phyloP scores from a whole-genome alignment of 148 eudicot species.

The Fagopyrum esculentum region DNA sequence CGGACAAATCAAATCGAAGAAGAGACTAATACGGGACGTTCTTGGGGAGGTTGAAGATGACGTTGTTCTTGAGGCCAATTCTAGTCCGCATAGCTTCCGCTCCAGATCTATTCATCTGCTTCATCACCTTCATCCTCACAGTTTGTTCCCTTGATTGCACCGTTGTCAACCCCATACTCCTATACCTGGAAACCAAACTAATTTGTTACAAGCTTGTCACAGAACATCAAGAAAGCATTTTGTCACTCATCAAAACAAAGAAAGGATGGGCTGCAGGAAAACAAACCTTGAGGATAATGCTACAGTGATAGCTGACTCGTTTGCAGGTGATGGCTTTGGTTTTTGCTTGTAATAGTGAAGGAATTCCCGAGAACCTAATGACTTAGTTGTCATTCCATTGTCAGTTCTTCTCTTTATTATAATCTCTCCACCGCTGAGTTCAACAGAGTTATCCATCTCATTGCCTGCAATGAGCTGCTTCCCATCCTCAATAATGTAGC shows the following conservation, averaged over 20 bases:
- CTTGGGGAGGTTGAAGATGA: slow-evolving; percentile 81
- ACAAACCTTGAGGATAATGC: slow-evolving; percentile 80
- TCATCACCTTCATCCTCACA: slow-evolving; percentile 87
- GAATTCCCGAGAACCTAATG: slow-evolving; percentile 85
- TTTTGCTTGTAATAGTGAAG: slow-evolving; percentile 88
- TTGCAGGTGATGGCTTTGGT: slow-evolving; percentile 69
- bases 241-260: neutral
- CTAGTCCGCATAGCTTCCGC: slow-evolving; percentile 69
- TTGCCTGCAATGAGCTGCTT: slow-evolving; percentile 61
- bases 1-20: neutral
- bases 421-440: slow-evolving; percentile 81
- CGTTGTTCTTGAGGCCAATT: slow-evolving; percentile 93
- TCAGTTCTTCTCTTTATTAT: slow-evolving; percentile 52
- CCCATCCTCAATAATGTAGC: slow-evolving; percentile 71
- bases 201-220: neutral
- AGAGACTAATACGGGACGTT: slow-evolving; percentile 57
- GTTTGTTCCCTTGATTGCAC: slow-evolving; percentile 72
- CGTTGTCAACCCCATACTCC: slow-evolving; percentile 85
- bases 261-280: neutral
- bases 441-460: slow-evolving; percentile 38
- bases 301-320: slow-evolving; percentile 40
- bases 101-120: slow-evolving; percentile 63
- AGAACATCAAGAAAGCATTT: neutral
- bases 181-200: slow-evolving; percentile 40
- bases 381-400: slow-evolving; percentile 40